These are phyloP conservation scores for Russula lepida DNA, from an alignment of 768 basidiomycete species.

Conservation along the genomic window DNA sequence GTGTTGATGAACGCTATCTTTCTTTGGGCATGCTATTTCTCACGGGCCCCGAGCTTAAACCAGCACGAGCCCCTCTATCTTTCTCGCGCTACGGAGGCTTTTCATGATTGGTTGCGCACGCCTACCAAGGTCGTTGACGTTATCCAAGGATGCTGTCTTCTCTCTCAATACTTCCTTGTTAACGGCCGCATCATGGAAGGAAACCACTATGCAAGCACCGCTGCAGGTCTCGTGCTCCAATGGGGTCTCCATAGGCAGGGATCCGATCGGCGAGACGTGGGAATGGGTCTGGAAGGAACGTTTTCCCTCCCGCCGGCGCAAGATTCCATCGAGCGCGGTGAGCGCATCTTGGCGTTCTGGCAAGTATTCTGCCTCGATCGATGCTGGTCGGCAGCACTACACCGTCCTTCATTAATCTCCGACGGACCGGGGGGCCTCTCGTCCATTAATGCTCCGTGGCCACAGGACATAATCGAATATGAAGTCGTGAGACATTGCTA, in stretches of 20 bases:
- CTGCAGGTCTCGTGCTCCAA: slow-evolving; percentile 64
- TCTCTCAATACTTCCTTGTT: slow-evolving; percentile 68
- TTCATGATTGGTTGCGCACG: slow-evolving; percentile 54
- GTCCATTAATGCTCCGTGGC: slow-evolving; percentile 69
- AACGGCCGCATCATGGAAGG: slow-evolving; percentile 75
- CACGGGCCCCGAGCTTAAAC: slow-evolving; percentile 58
- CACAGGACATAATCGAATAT: slow-evolving; percentile 64
- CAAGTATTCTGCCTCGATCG: slow-evolving; percentile 75
- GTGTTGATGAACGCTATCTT: slow-evolving; percentile 74
- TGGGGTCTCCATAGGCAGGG: slow-evolving; percentile 52
- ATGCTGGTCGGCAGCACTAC: slow-evolving; percentile 71
- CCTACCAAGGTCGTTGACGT: slow-evolving; percentile 54
- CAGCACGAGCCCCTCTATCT: slow-evolving; percentile 71
- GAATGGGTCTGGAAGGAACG: slow-evolving; percentile 26
- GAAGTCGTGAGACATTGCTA: slow-evolving; percentile 42
- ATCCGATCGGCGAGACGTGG: slow-evolving; percentile 29
- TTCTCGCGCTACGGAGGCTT: slow-evolving; percentile 48
- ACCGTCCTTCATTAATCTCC: slow-evolving; percentile 56
- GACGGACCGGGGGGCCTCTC: slow-evolving; percentile 51
- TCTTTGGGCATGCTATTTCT: slow-evolving; percentile 77
- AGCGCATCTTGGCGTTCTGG: slow-evolving; percentile 73
- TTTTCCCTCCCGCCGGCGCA: slow-evolving; percentile 51
- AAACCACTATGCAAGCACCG: slow-evolving; percentile 66
- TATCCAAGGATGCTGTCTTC: slow-evolving; percentile 66
- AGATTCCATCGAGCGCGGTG: slow-evolving; percentile 54